Evolutionary conservation across 163 green algal genomes (phyloP), one percentile per base, ranked within the genome.

Genomic region (Prototheca wickerhamii): DNA sequence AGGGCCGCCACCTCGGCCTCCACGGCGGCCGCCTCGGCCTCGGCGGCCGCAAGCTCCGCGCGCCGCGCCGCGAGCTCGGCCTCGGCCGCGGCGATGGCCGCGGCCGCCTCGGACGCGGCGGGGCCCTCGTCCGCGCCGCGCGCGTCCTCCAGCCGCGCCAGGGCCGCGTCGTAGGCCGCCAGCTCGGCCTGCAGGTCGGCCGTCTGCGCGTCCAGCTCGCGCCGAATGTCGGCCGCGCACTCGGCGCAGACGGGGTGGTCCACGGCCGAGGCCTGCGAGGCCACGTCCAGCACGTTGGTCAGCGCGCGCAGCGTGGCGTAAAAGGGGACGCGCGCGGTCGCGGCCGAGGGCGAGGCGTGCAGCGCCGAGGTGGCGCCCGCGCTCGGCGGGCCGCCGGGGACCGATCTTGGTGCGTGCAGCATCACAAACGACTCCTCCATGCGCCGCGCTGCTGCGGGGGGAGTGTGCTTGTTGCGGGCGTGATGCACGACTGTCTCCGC

Each of bases 221-320:
- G 78, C 51, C 77, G 70, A 32, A 94, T 76, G 52, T 83, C 74
- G 0, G 43, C 67, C 4, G 77, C 76, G 63, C 89, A 96, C 49
- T 95, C 86, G 29, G 85, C 35, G 65, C 89, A 96, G 63, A 96
- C 65, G 33, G 87, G 89, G 51, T 92, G 82, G 57, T 95, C 89
- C 26, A 88, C 71, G 55, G 84, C 70, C 20, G 76, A 85, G n/a
- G 73, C 73, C 12, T 62, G 74, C 29, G 76, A 86, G 0, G 85
- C 86, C 28, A 87, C 60, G 59, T 92, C 85, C 65, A 89, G 88
- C 17, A 89, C 67, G 28, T 69, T 56, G 0, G 76, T 63, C 61
- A 89, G 63, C 6, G 79, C 66, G 5, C 76, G 55, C 46, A 94
- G 77, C 53, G 81, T 82, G 30, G 71, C 74, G 57, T 90, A 79